phyloP scores from a whole-genome alignment of 495 filamentous ascomycete species.

The Penicillium paradoxum region DNA sequence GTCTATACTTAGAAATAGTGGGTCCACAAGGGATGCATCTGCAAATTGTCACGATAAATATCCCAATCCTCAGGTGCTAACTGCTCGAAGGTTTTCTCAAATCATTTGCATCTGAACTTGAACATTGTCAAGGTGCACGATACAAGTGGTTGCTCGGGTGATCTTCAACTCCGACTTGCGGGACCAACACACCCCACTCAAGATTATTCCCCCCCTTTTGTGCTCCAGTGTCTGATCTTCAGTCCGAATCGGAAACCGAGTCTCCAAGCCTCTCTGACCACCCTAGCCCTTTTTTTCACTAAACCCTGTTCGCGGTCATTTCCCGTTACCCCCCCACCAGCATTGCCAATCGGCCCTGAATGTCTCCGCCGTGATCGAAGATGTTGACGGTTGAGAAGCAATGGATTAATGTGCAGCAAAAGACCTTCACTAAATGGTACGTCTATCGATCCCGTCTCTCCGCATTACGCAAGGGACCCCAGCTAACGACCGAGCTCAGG shows the following conservation, averaged over 20 bases:
- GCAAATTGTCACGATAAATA: not conserved
- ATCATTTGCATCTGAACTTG: not conserved
- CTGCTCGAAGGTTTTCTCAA: not conserved
- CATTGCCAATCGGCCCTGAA: slow-evolving; percentile 35
- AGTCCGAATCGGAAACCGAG: slow-evolving; percentile 9
- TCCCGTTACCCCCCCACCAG: slow-evolving; percentile 6
- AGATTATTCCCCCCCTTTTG: slow-evolving; percentile 4
- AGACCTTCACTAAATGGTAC: slow-evolving; percentile 99
- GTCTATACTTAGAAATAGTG: slow-evolving; percentile 6
- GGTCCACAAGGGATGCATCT: slow-evolving; percentile 9
- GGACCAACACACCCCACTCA: slow-evolving; percentile 12
- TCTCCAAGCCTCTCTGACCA: slow-evolving; percentile 4
- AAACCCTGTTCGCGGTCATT: slow-evolving; percentile 7
- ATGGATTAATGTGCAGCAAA: slow-evolving; percentile 96
- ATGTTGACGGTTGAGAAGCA: slow-evolving; percentile 73
- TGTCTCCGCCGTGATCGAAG: slow-evolving; percentile 30
- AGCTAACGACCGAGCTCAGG: slow-evolving; percentile 42
- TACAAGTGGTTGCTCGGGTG: slow-evolving; percentile 20
- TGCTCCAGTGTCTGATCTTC: slow-evolving; percentile 3
- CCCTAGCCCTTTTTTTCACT: not conserved
- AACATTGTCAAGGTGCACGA: not conserved
- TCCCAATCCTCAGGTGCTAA: not conserved
- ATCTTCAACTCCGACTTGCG: slow-evolving; percentile 12
- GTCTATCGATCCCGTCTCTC: not conserved
- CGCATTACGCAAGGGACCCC: not conserved